Conservation (phyloP, 1,139 yeast species). For the Suhomyces taliae region DNA sequence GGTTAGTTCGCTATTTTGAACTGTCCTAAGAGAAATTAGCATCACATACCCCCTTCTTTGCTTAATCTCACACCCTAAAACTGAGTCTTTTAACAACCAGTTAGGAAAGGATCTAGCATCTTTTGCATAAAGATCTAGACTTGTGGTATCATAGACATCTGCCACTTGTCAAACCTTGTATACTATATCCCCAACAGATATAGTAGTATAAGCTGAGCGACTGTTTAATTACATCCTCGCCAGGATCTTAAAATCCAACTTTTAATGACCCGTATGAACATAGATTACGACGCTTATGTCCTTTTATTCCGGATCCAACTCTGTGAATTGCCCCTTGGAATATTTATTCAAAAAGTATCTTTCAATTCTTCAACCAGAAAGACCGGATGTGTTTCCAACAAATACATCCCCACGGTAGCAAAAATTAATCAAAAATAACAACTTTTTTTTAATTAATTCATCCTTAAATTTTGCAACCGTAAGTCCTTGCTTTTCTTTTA, state of each 20-base stretch:
- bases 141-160: neutral
- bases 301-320: conserved; percentile 36
- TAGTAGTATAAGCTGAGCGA: neutral
- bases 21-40: neutral
- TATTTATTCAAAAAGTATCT: conserved; percentile 11
- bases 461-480: neutral
- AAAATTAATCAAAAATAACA: too few species aligned
- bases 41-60: neutral
- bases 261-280: conserved; percentile 31
- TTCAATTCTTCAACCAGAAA: conserved; percentile 21
- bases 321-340: conserved; percentile 16
- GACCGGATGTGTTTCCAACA: conserved; percentile 18
- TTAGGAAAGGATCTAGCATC: neutral
- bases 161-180: neutral
- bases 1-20: neutral
- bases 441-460: too few species aligned
- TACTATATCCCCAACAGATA: neutral
- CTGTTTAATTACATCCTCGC: neutral
- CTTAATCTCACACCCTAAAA: neutral
- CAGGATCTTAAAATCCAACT: conserved; percentile 38
- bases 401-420: conserved; percentile 8
- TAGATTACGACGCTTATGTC: conserved; percentile 18
- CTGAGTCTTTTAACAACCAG: neutral
- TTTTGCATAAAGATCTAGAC: neutral
- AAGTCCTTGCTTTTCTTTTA: conserved; percentile 3